Percentiles rank a stretch among this genome's conserved stretches.
Conservation (phyloP, 2,329 filamentous ascomycete genomes). For the Penicillium freii region DNA sequence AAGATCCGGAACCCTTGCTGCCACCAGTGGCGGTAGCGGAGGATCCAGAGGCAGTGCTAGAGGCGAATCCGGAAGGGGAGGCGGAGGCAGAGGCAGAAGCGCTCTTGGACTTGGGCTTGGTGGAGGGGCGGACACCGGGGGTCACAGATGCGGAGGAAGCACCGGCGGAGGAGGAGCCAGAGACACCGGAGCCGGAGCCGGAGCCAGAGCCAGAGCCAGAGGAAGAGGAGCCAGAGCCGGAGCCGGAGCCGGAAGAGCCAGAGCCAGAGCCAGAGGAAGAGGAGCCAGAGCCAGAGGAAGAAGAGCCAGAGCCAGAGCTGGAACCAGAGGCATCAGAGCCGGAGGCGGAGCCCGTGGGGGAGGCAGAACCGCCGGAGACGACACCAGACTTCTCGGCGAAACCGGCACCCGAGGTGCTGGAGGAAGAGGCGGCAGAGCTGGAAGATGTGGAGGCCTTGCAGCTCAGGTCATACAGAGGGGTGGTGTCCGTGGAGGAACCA, state of each 20-base stretch:
- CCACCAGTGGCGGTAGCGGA: slow-evolving; percentile 1
- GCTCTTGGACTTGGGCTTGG: slow-evolving; percentile 10
- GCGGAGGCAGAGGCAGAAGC: slow-evolving; percentile 6
- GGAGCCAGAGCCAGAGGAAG: not conserved
- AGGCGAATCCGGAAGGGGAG: slow-evolving; percentile 2
- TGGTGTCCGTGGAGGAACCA: slow-evolving; percentile 34
- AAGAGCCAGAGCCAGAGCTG: not conserved
- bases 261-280: slow-evolving; percentile 8
- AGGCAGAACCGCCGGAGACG: slow-evolving; percentile 18
- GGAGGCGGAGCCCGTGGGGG: slow-evolving; percentile 11
- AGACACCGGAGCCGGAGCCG: slow-evolving; percentile 10
- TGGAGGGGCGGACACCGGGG: slow-evolving; percentile 6
- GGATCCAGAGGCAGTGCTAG: not conserved
- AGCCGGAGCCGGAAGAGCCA: not conserved
- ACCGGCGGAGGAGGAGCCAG: slow-evolving; percentile 4
- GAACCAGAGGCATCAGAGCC: slow-evolving; percentile 10
- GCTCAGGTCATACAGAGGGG: slow-evolving; percentile 39
- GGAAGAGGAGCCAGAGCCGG: not conserved
- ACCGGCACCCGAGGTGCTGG: slow-evolving; percentile 18
- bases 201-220: slow-evolving; percentile 11
- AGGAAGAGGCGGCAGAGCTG: slow-evolving; percentile 22
- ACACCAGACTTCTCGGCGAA: slow-evolving; percentile 15
- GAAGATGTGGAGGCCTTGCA: slow-evolving; percentile 29
- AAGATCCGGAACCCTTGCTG: slow-evolving; percentile 8
- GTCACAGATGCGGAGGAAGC: slow-evolving; percentile 1